Evolutionary conservation across 2,329 filamentous ascomycete genomes (phyloP).

Genomic region (Neurospora crassa): DNA sequence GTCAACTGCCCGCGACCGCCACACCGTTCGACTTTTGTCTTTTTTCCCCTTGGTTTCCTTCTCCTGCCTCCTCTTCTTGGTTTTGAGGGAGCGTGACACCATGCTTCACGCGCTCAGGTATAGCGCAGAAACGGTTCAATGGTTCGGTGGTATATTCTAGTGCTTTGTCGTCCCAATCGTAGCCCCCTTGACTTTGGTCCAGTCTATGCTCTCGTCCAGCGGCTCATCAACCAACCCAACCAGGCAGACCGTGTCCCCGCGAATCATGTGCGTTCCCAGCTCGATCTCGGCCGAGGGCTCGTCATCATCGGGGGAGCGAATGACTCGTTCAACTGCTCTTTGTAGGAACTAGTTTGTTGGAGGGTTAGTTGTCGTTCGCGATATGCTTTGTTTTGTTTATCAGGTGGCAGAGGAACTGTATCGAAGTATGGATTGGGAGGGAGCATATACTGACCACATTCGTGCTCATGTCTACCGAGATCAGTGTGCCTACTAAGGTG

Average conservation of each 20-base stretch:
- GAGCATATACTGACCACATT: constrained; percentile 54
- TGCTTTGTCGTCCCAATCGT: constrained; percentile 83
- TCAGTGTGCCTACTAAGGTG: constrained; percentile 71
- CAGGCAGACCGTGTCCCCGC: constrained; percentile 88
- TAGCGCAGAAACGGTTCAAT: neutral
- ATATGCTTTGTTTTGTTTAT: neutral
- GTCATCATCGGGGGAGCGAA: constrained; percentile 73
- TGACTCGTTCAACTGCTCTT: constrained; percentile 79
- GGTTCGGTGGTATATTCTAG: constrained; percentile 20
- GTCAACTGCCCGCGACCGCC: neutral
- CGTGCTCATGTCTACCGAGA: constrained; percentile 83
- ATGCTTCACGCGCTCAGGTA: neutral
- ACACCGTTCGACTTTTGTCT: neutral
- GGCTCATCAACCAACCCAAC: constrained; percentile 85
- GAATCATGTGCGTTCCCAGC: constrained; percentile 81
- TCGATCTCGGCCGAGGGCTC: constrained; percentile 73
- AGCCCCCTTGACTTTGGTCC: constrained; percentile 78
- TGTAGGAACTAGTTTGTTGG: constrained; percentile 53
- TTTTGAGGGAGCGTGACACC: neutral
- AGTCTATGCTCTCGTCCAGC: constrained; percentile 84
- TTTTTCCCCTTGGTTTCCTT: neutral
- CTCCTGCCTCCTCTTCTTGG: neutral
- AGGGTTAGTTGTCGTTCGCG: neutral
- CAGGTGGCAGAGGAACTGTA: too few species aligned
- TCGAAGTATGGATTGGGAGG: neutral